Evolutionary conservation across 352 stramenopile species (phyloP), one percentile per base, ranked within the genome.

Genomic region (Phytophthora fragariaefolia): DNA sequence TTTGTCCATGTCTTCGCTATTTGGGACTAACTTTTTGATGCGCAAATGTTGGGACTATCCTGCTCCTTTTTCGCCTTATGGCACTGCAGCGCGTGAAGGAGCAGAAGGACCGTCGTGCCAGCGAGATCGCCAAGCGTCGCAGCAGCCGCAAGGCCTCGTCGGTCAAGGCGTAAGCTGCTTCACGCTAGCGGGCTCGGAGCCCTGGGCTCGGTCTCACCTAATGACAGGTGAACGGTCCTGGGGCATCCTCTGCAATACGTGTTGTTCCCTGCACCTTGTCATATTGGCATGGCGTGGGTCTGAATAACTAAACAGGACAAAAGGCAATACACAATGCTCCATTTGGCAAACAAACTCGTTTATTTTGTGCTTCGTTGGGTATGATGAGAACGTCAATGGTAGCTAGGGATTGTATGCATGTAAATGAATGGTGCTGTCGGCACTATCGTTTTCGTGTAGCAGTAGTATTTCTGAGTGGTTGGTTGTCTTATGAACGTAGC

Each of bases 51-150:
- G 71, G 38, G 73, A 70, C 53, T 60, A 47, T 60, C 79, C 86
- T 96, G 89, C 89, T 96, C 89, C 89, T 96, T 94, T 90, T 91
- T 90, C 89, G 87, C 89, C 89, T 91, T 93, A 92, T 95, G 89
- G 89, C 89, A 96, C 96, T 98, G 76, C 94, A 99, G 91, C 89
- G 97, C 84, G 84, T 99, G 81, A 98, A 98, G 80, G 97, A 99
- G 87, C 92, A 98, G 86, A 98, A 98, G 89, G 97, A 99, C 82
- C 93, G 96, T 80, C 90, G 96, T 89, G 92, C 96, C 80, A 99
- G 95, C 74, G 93, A 98, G 71, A 96, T 99, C 76, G 97, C 93
- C 76, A 99, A 99, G 96, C 95, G 97, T 86, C 92, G 97, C 82
- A 98, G 93, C 81, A 99, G 96, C 75, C 95, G 97, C 82, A 92